phyloP scores from a whole-genome alignment of 2,329 filamentous ascomycete species.

The Thielaviopsis populi region DNA sequence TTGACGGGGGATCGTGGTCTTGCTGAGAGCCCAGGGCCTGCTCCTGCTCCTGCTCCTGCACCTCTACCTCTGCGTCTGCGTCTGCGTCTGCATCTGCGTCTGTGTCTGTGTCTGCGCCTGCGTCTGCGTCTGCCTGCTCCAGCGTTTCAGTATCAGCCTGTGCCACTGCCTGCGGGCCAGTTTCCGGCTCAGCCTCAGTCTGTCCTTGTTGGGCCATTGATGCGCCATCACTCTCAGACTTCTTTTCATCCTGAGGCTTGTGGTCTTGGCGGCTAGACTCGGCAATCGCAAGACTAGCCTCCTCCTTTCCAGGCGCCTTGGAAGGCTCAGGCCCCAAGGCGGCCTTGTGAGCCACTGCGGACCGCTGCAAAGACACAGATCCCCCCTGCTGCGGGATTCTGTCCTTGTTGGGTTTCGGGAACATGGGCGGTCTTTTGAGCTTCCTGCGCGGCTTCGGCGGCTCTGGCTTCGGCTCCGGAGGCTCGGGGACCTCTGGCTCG shows the following conservation, averaged over 20 bases:
- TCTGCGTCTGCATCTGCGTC: not conserved
- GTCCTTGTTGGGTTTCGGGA: constrained; percentile 12
- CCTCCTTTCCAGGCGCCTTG: not conserved
- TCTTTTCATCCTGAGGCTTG: not conserved
- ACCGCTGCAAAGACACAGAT: not conserved
- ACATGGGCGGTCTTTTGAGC: constrained; percentile 12
- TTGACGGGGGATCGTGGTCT: constrained; percentile 15
- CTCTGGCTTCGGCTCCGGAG: constrained; percentile 4
- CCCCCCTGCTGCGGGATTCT: not conserved
- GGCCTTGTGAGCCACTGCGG: not conserved
- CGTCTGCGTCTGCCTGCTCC: not conserved
- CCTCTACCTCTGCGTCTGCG: too few species aligned
- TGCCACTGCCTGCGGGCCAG: constrained; percentile 16
- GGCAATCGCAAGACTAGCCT: not conserved
- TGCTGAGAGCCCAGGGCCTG: constrained; percentile 18
- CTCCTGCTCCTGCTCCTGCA: constrained; percentile 20
- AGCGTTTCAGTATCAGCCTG: constrained; percentile 8
- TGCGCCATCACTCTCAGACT: not conserved
- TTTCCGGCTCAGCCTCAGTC: not conserved
- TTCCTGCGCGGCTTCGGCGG: constrained; percentile 2
- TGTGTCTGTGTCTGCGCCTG: constrained; percentile 17
- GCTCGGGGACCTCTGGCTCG: constrained; percentile 7
- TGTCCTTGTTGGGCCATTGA: not conserved
- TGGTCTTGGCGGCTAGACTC: not conserved
- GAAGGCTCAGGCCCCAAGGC: not conserved